A percentile compares a stretch with the other conserved stretches of the same genome.
Evolutionary conservation across 768 basidiomycete genomes (phyloP).

Genomic region (Pulveroboletus frians): DNA sequence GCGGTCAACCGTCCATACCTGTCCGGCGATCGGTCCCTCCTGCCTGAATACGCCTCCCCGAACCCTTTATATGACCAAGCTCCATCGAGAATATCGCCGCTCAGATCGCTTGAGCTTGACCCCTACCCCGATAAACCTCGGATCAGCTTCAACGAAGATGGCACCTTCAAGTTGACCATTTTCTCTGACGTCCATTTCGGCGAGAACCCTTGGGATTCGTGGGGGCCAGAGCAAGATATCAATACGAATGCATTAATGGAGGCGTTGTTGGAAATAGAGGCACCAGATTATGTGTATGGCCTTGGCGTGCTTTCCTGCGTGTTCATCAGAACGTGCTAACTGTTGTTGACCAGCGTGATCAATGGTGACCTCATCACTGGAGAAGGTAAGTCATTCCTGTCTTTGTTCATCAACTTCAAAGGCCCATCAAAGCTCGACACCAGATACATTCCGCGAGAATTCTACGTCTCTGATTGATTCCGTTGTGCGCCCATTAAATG

Average conservation of each 20-base stretch:
- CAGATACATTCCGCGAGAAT: conserved; percentile 65
- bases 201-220: conserved; percentile 65
- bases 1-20: conserved; percentile 7
- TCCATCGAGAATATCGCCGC: neutral
- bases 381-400: conserved; percentile 39
- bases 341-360: conserved; percentile 43
- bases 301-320: neutral
- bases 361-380: conserved; percentile 75
- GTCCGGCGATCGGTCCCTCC: neutral
- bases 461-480: conserved; percentile 61
- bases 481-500: conserved; percentile 57
- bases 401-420: neutral
- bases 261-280: conserved; percentile 49
- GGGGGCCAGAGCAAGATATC: conserved; percentile 63
- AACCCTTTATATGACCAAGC: neutral
- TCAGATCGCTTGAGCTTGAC: conserved; percentile 18
- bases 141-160: conserved; percentile 51
- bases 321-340: neutral
- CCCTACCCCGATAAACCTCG: conserved; percentile 46
- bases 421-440: neutral
- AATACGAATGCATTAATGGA: conserved; percentile 60
- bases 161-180: conserved; percentile 65
- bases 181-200: conserved; percentile 77
- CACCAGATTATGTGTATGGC: conserved; percentile 65
- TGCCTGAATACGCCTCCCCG: neutral